phyloP scores from a whole-genome alignment of 2,329 filamentous ascomycete species.

The Sordariomycetes sp. region DNA sequence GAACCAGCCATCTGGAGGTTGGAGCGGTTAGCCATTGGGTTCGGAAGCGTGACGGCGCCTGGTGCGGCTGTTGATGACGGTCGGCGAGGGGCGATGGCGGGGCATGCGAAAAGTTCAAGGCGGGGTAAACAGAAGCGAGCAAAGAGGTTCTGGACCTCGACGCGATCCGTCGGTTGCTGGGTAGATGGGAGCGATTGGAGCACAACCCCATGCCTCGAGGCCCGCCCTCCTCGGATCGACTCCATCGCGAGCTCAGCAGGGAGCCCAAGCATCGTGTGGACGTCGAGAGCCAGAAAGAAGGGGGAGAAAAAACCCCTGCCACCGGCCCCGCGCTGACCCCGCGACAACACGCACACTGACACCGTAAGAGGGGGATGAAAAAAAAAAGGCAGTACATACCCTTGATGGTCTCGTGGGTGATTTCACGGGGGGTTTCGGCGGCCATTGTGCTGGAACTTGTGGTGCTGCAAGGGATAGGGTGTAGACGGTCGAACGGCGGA shows the following conservation, averaged over 20 bases:
- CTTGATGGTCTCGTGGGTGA: constrained; percentile 44
- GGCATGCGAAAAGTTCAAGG: background rate
- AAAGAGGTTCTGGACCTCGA: background rate
- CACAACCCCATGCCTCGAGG: background rate
- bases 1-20: constrained; percentile 88
- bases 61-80: background rate
- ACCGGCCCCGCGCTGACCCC: no score
- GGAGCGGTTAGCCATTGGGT: constrained; percentile 2
- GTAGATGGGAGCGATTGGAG: background rate
- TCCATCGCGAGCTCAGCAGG: background rate
- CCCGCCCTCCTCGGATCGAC: background rate
- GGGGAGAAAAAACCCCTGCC: no score
- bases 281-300: no score
- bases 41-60: background rate
- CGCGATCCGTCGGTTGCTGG: background rate
- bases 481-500: background rate
- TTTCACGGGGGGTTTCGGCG: constrained; percentile 40
- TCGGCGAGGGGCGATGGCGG: background rate
- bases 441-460: background rate
- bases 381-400: constrained; percentile 25
- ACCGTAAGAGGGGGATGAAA: background rate
- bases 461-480: background rate
- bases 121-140: background rate
- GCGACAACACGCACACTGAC: no score
- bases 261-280: background rate